A percentile compares a stretch with the other conserved stretches of the same genome.
Conservation (phyloP, 1,284 basidiomycete species). For the Naganishia sp. region DNA sequence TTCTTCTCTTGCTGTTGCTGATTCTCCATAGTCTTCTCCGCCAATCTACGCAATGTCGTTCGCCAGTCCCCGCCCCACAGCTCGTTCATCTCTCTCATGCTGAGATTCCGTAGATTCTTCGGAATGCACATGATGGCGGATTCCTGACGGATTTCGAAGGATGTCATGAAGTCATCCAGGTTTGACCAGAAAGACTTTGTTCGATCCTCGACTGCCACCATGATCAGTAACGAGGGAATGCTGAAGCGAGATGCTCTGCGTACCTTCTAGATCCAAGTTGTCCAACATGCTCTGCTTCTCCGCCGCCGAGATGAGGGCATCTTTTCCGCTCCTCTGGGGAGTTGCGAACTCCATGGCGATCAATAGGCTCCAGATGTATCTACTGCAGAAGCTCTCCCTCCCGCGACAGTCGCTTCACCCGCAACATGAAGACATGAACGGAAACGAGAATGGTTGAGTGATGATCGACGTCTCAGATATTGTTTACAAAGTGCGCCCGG, state of each 20-base stretch:
- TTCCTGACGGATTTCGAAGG: constrained; percentile 48
- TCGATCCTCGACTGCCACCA: constrained; percentile 42
- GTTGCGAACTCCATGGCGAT: constrained; percentile 20
- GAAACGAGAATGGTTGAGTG: not conserved
- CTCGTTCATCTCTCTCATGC: constrained; percentile 47
- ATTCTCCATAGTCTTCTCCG: constrained; percentile 38
- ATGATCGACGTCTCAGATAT: constrained; percentile 11
- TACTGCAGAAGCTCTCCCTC: not conserved
- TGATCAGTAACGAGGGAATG: constrained; percentile 12
- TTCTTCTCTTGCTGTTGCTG: constrained; percentile 38
- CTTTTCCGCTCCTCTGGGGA: constrained; percentile 18
- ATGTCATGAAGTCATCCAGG: constrained; percentile 43
- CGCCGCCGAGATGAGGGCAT: constrained; percentile 20
- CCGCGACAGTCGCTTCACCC: no score
- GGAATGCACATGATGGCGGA: constrained; percentile 52
- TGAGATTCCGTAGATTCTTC: constrained; percentile 46
- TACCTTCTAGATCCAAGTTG: constrained; percentile 54
- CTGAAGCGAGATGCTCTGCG: constrained; percentile 25
- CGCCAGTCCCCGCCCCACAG: constrained; percentile 51
- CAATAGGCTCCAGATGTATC: not conserved
- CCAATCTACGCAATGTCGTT: constrained; percentile 45
- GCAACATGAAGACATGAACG: not conserved
- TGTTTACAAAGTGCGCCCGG: constrained; percentile 17
- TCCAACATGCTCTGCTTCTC: constrained; percentile 50
- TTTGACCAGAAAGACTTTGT: constrained; percentile 40